Evolutionary conservation across 2,329 filamentous ascomycete genomes (phyloP).

Genomic region (Cryphonectria japonica): DNA sequence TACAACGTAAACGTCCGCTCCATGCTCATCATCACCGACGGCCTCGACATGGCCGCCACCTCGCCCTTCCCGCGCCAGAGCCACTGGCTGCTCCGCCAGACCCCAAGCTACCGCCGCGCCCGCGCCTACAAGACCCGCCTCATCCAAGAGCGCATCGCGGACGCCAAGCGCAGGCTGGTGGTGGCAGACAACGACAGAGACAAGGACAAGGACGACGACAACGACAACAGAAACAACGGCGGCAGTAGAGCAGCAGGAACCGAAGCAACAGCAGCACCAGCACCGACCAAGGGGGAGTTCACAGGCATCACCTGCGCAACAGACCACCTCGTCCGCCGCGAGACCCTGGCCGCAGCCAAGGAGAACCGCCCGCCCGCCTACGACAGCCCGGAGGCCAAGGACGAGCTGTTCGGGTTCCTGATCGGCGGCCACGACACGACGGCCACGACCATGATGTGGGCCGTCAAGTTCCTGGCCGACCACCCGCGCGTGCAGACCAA

Average conservation of each 20-base stretch:
- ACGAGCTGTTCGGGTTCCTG: slow-evolving; percentile 47
- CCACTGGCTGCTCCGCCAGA: slow-evolving; percentile 13
- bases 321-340: slow-evolving; percentile 24
- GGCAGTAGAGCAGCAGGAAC: not conserved
- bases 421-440: slow-evolving; percentile 50
- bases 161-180: slow-evolving; percentile 18
- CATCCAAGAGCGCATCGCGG: slow-evolving; percentile 20
- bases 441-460: slow-evolving; percentile 48
- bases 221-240: not conserved
- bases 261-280: not conserved
- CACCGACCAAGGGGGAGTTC: slow-evolving; percentile 6
- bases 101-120: slow-evolving; percentile 19
- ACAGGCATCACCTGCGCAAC: slow-evolving; percentile 18
- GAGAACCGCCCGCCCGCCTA: slow-evolving; percentile 19
- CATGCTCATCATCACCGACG: slow-evolving; percentile 18
- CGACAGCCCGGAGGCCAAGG: slow-evolving; percentile 25
- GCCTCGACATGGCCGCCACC: slow-evolving; percentile 13
- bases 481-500: slow-evolving; percentile 44
- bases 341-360: slow-evolving; percentile 13
- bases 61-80: slow-evolving; percentile 16
- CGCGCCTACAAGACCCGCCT: slow-evolving; percentile 17
- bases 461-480: slow-evolving; percentile 45
- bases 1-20: slow-evolving; percentile 15
- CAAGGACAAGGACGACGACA: too few species aligned
- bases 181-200: not conserved